Evolutionary conservation across 2,329 filamentous ascomycete genomes (phyloP).

Genomic region (Exophiala calicioides): DNA sequence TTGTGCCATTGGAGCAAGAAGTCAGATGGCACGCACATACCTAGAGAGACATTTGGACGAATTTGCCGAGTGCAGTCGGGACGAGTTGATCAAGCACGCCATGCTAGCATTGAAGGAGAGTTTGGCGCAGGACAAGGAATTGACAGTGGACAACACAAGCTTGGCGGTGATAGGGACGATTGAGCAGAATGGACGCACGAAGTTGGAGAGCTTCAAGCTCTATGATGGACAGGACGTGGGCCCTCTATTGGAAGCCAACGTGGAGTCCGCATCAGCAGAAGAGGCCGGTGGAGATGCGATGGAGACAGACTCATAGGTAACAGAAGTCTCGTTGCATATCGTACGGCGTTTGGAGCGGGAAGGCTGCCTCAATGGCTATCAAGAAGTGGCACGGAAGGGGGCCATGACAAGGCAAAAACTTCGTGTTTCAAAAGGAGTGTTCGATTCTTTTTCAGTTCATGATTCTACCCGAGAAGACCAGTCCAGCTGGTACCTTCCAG

Average conservation of each 20-base stretch:
- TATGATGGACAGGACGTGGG: constrained; percentile 87
- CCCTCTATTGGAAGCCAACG: constrained; percentile 74
- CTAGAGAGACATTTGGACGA: constrained; percentile 86
- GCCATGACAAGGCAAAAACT: constrained; percentile 15
- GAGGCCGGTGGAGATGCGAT: constrained; percentile 51
- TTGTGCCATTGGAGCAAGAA: constrained; percentile 91
- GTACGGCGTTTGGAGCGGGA: constrained; percentile 29
- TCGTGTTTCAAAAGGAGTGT: no score
- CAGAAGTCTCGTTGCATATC: constrained; percentile 11
- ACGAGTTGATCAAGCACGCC: constrained; percentile 89
- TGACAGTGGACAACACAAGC: constrained; percentile 96
- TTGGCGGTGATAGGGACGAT: constrained; percentile 73
- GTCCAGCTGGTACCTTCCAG: constrained; percentile 74
- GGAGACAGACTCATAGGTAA: constrained; percentile 55
- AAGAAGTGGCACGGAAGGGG: constrained; percentile 1
- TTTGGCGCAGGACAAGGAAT: constrained; percentile 92
- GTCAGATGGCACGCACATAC: constrained; percentile 97
- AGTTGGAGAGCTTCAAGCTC: constrained; percentile 79
- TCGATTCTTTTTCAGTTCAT: constrained; percentile 8
- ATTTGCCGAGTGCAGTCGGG: constrained; percentile 73
- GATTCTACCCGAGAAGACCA: constrained; percentile 68
- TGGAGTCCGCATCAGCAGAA: constrained; percentile 50
- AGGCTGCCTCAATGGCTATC: constrained; percentile 11
- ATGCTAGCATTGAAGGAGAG: constrained; percentile 92
- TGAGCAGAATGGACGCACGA: constrained; percentile 56